These are phyloP conservation scores for Bocquillonia castaneifolia DNA, from an alignment of 441 rosid species.

Conservation along the genomic window DNA sequence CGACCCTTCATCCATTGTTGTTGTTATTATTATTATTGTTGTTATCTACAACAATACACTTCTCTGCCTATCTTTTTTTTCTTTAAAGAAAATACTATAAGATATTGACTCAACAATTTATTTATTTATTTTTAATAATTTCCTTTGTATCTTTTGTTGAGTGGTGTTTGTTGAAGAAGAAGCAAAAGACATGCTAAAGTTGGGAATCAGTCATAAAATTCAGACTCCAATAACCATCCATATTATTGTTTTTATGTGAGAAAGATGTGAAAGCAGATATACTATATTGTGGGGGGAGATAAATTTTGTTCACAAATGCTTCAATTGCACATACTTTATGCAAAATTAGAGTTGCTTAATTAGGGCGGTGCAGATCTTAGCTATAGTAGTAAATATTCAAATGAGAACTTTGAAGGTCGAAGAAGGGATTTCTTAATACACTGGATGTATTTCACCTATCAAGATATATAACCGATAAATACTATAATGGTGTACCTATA, in stretches of 20 bases:
- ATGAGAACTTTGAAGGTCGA: conserved; percentile 10
- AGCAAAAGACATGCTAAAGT: conserved; percentile 38
- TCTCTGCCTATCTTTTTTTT: not conserved
- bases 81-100: not conserved
- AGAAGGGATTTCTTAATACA: too few species aligned
- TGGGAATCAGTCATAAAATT: conserved; percentile 44
- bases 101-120: not conserved
- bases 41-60: conserved; percentile 13
- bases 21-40: not conserved
- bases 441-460: too few species aligned
- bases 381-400: conserved; percentile 2
- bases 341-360: too few species aligned
- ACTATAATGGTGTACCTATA: too few species aligned
- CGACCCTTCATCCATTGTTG: conserved; percentile 22
- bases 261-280: conserved; percentile 23
- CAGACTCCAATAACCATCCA: conserved; percentile 50
- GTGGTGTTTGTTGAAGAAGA: conserved; percentile 42
- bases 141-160: conserved; percentile 5
- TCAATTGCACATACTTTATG: not conserved
- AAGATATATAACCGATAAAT: too few species aligned
- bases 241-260: too few species aligned
- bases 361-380: conserved; percentile 2
- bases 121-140: not conserved
- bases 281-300: conserved; percentile 15
- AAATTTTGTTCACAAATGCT: not conserved